These are phyloP conservation scores for Eucalyptus leucophloia DNA, from an alignment of 345 rosid species.

Conservation along the genomic window DNA sequence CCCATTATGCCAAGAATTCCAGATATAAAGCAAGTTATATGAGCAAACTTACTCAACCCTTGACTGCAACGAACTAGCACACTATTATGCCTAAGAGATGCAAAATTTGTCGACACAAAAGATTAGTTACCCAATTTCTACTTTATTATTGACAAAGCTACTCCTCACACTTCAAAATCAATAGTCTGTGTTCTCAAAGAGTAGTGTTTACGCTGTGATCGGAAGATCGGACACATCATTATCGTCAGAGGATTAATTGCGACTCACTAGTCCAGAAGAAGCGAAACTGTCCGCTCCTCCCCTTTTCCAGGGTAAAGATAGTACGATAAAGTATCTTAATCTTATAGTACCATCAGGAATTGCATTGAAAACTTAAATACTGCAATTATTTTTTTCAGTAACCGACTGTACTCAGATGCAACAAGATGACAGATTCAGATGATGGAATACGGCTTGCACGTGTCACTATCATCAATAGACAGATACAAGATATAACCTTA, in stretches of 20 bases:
- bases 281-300: background rate
- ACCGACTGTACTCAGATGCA: background rate
- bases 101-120: background rate
- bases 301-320: background rate
- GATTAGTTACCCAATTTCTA: background rate
- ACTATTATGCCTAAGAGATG: background rate
- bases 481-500: conserved; percentile 33
- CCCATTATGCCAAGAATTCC: background rate
- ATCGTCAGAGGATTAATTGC: background rate
- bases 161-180: background rate
- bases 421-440: background rate
- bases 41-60: background rate
- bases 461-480: background rate
- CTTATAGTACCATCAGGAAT: background rate
- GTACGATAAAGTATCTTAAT: background rate
- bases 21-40: background rate
- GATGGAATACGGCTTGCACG: background rate
- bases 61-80: background rate
- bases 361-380: background rate
- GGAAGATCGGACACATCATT: background rate
- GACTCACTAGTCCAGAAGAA: background rate
- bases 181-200: background rate
- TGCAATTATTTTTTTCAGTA: background rate
- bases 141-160: background rate
- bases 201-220: background rate